These are phyloP conservation scores for Fennellomyces sp. DNA, from an alignment of 371 early-diverging fungal species.

Conservation along the genomic window DNA sequence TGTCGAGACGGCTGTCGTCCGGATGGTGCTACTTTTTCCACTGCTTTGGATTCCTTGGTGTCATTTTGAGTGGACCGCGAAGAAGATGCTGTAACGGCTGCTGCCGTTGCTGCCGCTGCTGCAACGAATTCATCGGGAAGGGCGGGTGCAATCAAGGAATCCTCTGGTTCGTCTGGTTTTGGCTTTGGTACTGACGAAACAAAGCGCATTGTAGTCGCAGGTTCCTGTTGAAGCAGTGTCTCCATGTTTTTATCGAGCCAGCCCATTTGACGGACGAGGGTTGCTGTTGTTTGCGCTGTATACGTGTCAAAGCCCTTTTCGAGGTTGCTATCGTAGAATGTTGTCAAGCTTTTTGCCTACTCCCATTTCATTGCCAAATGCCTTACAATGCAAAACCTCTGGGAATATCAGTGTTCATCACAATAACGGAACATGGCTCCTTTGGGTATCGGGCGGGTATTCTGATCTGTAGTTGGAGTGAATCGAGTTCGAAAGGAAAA, in stretches of 20 bases:
- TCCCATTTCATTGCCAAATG: background rate
- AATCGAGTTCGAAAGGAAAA: constrained; percentile 73
- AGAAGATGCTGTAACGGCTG: background rate
- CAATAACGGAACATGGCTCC: constrained; percentile 40
- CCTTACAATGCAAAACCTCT: constrained; percentile 59
- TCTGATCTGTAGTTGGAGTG: constrained; percentile 52
- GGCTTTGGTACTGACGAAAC: constrained; percentile 28
- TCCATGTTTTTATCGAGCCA: constrained; percentile 68
- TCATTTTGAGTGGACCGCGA: background rate
- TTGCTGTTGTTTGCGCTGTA: constrained; percentile 21
- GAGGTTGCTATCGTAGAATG: constrained; percentile 31
- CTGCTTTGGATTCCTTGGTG: background rate
- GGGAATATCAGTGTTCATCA: constrained; percentile 70
- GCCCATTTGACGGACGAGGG: constrained; percentile 55
- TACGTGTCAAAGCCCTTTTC: constrained; percentile 49
- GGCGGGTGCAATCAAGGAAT: constrained; percentile 15
- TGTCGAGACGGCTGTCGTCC: background rate
- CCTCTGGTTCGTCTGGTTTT: background rate
- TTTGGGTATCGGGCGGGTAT: constrained; percentile 55
- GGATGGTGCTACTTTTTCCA: no score
- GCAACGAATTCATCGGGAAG: constrained; percentile 15
- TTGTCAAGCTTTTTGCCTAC: background rate
- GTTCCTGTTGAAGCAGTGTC: constrained; percentile 54
- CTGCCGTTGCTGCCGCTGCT: constrained; percentile 1
- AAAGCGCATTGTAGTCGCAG: constrained; percentile 58